Percentiles rank a stretch among this genome's conserved stretches.
Evolutionary conservation across 2,329 filamentous ascomycete species (phyloP).

Genomic region (Aspergillus amoenus): DNA sequence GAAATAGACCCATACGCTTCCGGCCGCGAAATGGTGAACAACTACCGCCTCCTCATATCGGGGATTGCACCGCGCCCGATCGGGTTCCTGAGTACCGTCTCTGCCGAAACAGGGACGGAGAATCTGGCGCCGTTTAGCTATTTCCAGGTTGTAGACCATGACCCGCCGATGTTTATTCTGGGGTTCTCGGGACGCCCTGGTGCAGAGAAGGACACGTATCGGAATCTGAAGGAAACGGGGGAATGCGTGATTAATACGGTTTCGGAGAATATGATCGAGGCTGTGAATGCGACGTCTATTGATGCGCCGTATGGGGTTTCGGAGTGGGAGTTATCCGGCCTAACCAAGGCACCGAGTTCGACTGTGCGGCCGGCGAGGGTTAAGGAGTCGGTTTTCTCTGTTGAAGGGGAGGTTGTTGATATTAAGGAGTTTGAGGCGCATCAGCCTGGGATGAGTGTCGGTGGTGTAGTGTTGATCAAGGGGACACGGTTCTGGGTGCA

Average conservation of each 20-base stretch:
- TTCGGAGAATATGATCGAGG: conserved; percentile 79
- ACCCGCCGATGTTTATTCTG: conserved; percentile 78
- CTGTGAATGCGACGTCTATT: conserved; percentile 75
- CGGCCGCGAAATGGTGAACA: conserved; percentile 65
- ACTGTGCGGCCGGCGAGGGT: conserved; percentile 71
- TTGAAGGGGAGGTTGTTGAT: conserved; percentile 77
- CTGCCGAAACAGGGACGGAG: conserved; percentile 55
- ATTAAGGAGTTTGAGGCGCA: conserved; percentile 74
- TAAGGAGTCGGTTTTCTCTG: conserved; percentile 75
- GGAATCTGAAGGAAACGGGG: conserved; percentile 67
- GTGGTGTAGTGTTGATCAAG: conserved; percentile 74
- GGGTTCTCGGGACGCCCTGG: conserved; percentile 58
- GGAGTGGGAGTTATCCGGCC: conserved; percentile 76
- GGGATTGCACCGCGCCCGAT: conserved; percentile 81
- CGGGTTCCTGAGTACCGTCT: conserved; percentile 59
- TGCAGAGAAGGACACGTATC: conserved; percentile 74
- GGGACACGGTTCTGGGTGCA: conserved; percentile 84
- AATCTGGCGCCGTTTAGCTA: conserved; percentile 90
- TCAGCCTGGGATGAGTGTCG: conserved; percentile 68
- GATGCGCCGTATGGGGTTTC: conserved; percentile 74
- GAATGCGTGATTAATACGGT: conserved; percentile 90
- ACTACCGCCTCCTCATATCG: conserved; percentile 94
- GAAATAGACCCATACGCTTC: conserved; percentile 77
- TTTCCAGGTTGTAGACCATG: conserved; percentile 78
- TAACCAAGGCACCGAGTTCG: conserved; percentile 66